phyloP scores from a whole-genome alignment of 2,329 filamentous ascomycete species.

The Aspergillaceae sp. region DNA sequence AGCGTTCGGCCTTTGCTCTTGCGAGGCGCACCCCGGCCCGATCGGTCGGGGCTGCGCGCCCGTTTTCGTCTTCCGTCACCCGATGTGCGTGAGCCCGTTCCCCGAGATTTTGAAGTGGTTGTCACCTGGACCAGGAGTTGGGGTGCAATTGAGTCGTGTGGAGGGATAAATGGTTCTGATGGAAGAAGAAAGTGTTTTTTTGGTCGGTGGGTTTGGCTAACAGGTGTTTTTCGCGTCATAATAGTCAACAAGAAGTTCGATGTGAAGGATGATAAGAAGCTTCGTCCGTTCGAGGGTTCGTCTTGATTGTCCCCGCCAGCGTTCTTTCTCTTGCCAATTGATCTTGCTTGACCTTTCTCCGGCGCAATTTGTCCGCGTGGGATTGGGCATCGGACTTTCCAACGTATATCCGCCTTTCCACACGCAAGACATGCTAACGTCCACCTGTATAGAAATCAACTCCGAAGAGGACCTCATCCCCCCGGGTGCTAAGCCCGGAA shows the following conservation, averaged over 20 bases:
- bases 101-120: neutral
- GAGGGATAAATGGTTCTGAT: neutral
- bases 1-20: constrained; percentile 39
- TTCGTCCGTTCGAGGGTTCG: constrained; percentile 39
- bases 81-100: constrained; percentile 36
- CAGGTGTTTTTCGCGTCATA: constrained; percentile 12
- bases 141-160: constrained; percentile 14
- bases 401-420: constrained; percentile 15
- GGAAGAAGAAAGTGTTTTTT: neutral
- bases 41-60: constrained; percentile 31
- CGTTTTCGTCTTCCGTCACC: constrained; percentile 38
- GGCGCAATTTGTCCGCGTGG: constrained; percentile 3
- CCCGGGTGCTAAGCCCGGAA: constrained; percentile 72
- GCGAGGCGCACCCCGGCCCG: constrained; percentile 38
- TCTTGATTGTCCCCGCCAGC: constrained; percentile 5
- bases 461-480: constrained; percentile 71
- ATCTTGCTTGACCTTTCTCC: neutral
- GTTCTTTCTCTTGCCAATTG: neutral
- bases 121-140: neutral
- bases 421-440: neutral
- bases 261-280: constrained; percentile 35
- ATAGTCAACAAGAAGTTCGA: constrained; percentile 33
- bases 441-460: constrained; percentile 68
- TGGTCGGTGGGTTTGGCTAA: constrained; percentile 14
- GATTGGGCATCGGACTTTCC: constrained; percentile 6